Evolutionary conservation across 2,329 filamentous ascomycete species (phyloP).

Genomic region (Leptographium lundbergii): DNA sequence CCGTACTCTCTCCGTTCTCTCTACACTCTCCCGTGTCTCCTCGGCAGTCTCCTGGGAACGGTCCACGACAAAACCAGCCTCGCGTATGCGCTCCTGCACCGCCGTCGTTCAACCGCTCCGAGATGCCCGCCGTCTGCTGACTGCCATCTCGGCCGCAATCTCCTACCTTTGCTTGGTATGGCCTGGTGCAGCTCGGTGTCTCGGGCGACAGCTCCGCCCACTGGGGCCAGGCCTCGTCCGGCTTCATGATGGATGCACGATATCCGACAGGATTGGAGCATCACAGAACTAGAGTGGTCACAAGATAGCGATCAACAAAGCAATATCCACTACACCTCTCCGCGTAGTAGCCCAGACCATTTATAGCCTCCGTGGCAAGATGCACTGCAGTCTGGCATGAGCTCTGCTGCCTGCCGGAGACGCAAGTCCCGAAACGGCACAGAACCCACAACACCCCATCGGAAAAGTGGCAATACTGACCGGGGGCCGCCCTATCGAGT

Average conservation of each 20-base stretch:
- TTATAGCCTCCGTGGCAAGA: too few species aligned
- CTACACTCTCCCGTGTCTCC: too few species aligned
- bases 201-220: not conserved
- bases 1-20: not conserved
- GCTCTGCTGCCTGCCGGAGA: not conserved
- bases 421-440: not conserved
- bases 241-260: not conserved
- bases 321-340: not conserved
- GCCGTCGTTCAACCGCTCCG: constrained; percentile 8
- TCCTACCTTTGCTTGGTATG: constrained; percentile 7
- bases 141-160: constrained; percentile 23
- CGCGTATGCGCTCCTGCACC: constrained; percentile 7
- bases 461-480: not conserved
- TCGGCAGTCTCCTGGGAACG: not conserved
- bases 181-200: not conserved
- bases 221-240: not conserved
- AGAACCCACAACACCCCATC: not conserved
- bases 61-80: not conserved
- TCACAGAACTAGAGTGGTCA: too few species aligned
- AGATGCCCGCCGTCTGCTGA: constrained; percentile 18
- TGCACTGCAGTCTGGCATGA: too few species aligned
- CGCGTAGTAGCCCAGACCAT: too few species aligned
- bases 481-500: not conserved
- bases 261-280: too few species aligned
- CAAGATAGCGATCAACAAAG: not conserved